A percentile compares a stretch with the other conserved stretches of the same genome.
These are phyloP conservation scores for Pythium dissimile DNA, from an alignment of 352 stramenopile species.

Conservation along the genomic window DNA sequence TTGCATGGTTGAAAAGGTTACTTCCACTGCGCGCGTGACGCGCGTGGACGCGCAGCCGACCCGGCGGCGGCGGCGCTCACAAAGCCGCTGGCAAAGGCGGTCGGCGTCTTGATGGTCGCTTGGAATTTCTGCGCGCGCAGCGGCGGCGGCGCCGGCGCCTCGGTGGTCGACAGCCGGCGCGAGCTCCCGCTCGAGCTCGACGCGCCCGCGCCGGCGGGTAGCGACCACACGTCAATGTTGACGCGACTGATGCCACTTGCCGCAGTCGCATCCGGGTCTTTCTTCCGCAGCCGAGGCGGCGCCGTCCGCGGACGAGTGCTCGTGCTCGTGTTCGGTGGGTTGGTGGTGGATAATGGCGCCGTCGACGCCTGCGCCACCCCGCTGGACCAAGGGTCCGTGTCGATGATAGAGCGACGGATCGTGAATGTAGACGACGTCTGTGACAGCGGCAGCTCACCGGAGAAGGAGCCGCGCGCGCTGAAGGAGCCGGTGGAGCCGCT, in stretches of 20 bases:
- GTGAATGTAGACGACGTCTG: constrained; percentile 13
- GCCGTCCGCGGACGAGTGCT: constrained; percentile 16
- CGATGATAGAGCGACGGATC: constrained; percentile 14
- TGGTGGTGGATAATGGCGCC: too few relatives aligned
- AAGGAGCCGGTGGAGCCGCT: constrained; percentile 4
- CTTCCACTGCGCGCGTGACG: constrained; percentile 48
- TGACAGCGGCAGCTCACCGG: constrained; percentile 13
- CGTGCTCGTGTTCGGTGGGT: neutral
- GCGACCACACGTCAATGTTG: constrained; percentile 10
- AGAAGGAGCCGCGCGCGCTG: constrained; percentile 15
- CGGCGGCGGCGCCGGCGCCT: neutral
- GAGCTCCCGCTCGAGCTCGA: neutral
- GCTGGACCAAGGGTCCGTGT: constrained; percentile 11
- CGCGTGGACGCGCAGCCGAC: constrained; percentile 19
- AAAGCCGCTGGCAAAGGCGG: neutral
- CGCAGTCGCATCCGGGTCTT: constrained; percentile 10
- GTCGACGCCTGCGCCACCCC: too few relatives aligned
- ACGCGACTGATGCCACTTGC: constrained; percentile 7
- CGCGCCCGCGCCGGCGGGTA: neutral
- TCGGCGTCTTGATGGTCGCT: neutral
- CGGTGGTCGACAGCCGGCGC: constrained; percentile 6
- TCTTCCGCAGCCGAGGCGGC: constrained; percentile 21
- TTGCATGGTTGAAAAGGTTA: constrained; percentile 10
- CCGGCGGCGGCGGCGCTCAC: neutral
- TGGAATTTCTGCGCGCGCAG: constrained; percentile 5